phyloP scores from a whole-genome alignment of 768 basidiomycete species.

The Boletus coccyginus region DNA sequence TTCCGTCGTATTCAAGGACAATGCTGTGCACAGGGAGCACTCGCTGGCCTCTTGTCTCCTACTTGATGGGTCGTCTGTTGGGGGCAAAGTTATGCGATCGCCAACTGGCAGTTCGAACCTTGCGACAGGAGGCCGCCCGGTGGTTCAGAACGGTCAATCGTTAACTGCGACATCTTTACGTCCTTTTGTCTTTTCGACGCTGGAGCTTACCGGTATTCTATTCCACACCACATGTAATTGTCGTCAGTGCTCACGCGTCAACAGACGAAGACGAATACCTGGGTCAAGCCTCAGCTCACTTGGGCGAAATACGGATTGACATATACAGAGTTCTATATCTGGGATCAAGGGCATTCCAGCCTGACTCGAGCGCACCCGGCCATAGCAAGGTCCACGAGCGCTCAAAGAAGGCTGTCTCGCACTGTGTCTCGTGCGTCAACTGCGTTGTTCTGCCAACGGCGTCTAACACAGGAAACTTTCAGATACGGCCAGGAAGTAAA shows the following conservation, averaged over 20 bases:
- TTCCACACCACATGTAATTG: not conserved
- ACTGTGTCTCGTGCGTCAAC: slow-evolving; percentile 26
- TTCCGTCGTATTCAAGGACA: slow-evolving; percentile 23
- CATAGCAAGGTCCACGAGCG: slow-evolving; percentile 29
- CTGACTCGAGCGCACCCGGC: not conserved
- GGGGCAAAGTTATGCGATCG: slow-evolving; percentile 7
- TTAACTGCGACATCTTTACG: slow-evolving; percentile 17
- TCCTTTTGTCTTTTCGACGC: slow-evolving; percentile 26
- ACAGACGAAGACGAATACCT: slow-evolving; percentile 29
- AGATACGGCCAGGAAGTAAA: slow-evolving; percentile 26
- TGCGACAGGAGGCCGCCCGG: not conserved
- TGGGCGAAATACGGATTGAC: slow-evolving; percentile 22
- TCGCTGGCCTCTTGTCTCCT: not conserved
- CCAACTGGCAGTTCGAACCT: not conserved
- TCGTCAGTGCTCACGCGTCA: slow-evolving; percentile 3
- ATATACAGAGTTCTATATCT: slow-evolving; percentile 5
- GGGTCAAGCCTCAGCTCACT: slow-evolving; percentile 7
- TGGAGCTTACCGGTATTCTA: slow-evolving; percentile 29
- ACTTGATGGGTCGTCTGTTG: slow-evolving; percentile 19
- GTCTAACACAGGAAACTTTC: not conserved
- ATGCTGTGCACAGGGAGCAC: slow-evolving; percentile 1
- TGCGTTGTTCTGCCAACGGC: not conserved
- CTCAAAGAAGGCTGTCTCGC: slow-evolving; percentile 30
- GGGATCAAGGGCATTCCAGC: accelerated
- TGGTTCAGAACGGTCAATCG: not conserved